Evolutionary conservation across 139 green algal genomes (phyloP).

Genomic region (Microglena sp.): DNA sequence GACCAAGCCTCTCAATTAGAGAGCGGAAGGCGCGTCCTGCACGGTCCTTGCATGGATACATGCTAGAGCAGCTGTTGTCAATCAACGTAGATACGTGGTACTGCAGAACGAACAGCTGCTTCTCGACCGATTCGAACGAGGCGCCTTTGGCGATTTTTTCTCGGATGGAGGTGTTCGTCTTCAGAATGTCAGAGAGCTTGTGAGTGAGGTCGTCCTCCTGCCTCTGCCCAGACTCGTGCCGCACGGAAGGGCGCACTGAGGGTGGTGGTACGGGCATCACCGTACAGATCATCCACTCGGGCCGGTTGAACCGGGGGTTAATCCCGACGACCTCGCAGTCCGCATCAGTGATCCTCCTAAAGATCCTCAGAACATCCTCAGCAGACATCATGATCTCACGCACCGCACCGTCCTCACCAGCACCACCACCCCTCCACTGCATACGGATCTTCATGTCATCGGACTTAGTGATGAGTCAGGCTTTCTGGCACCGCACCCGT

Average conservation of each 20-base stretch:
- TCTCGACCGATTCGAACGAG: neutral
- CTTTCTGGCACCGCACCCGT: slow-evolving; percentile 8
- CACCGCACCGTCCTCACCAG: neutral
- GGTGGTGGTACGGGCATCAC: slow-evolving; percentile 87
- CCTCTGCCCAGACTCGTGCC: slow-evolving; percentile 9
- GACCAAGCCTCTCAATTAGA: neutral
- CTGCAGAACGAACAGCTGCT: slow-evolving; percentile 29
- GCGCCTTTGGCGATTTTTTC: slow-evolving; percentile 27
- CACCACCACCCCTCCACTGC: slow-evolving; percentile 9
- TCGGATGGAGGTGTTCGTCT: slow-evolving; percentile 72
- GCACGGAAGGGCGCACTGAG: slow-evolving; percentile 67
- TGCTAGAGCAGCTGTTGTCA: slow-evolving; percentile 74
- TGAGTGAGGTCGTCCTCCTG: slow-evolving; percentile 94
- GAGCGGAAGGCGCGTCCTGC: slow-evolving; percentile 10
- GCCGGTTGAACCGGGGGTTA: slow-evolving; percentile 56
- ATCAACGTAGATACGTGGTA: slow-evolving; percentile 88
- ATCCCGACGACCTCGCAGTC: slow-evolving; percentile 79
- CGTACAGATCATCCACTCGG: slow-evolving; percentile 86
- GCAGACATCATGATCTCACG: neutral
- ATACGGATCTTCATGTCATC: slow-evolving; percentile 2
- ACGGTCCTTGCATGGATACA: slow-evolving; percentile 43
- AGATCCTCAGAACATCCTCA: slow-evolving; percentile 38
- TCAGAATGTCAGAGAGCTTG: slow-evolving; percentile 89
- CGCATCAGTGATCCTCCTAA: slow-evolving; percentile 80
- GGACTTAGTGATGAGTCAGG: neutral